Evolutionary conservation across 1,139 yeast genomes (phyloP).

Genomic region (Saccharomyces hybrid): DNA sequence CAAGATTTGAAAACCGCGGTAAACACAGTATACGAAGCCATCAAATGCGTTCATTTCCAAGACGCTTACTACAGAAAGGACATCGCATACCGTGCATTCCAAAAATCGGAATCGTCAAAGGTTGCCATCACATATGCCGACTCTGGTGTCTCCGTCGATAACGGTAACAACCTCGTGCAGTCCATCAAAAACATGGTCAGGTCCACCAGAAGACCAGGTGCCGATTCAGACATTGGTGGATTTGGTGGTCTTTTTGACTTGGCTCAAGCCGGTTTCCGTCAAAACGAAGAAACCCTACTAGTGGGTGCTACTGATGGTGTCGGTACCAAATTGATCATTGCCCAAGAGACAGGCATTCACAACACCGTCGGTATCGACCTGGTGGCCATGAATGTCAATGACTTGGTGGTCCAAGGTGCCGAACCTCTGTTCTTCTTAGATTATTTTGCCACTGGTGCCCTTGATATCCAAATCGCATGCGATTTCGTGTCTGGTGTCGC

Average conservation of each 20-base stretch:
- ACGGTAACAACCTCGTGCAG: slow-evolving; percentile 85
- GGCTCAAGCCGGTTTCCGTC: slow-evolving; percentile 70
- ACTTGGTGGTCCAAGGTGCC: slow-evolving; percentile 96
- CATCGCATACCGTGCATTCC: slow-evolving; percentile 93
- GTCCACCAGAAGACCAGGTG: slow-evolving; percentile 93
- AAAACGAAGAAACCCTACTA: slow-evolving; percentile 61
- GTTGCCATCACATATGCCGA: slow-evolving; percentile 68
- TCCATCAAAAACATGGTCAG: slow-evolving; percentile 85
- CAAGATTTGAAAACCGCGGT: slow-evolving; percentile 72
- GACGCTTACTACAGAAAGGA: slow-evolving; percentile 83
- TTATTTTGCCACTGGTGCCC: slow-evolving; percentile 91
- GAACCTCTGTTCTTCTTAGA: slow-evolving; percentile 94
- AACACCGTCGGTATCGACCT: slow-evolving; percentile 96
- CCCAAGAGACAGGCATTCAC: slow-evolving; percentile 82
- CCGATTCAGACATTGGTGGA: slow-evolving; percentile 97
- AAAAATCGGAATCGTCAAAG: slow-evolving; percentile 39
- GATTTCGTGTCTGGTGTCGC: slow-evolving; percentile 94
- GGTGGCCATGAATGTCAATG: slow-evolving; percentile 98
- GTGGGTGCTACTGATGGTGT: slow-evolving; percentile 99
- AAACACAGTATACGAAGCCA: slow-evolving; percentile 78
- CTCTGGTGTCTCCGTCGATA: slow-evolving; percentile 96
- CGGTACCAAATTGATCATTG: slow-evolving; percentile 93
- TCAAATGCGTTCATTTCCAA: slow-evolving; percentile 61
- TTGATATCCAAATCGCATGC: slow-evolving; percentile 77
- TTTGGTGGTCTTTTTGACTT: slow-evolving; percentile 96